Evolutionary conservation across 2,329 filamentous ascomycete species (phyloP).

Genomic region (Chaetomium sp.): DNA sequence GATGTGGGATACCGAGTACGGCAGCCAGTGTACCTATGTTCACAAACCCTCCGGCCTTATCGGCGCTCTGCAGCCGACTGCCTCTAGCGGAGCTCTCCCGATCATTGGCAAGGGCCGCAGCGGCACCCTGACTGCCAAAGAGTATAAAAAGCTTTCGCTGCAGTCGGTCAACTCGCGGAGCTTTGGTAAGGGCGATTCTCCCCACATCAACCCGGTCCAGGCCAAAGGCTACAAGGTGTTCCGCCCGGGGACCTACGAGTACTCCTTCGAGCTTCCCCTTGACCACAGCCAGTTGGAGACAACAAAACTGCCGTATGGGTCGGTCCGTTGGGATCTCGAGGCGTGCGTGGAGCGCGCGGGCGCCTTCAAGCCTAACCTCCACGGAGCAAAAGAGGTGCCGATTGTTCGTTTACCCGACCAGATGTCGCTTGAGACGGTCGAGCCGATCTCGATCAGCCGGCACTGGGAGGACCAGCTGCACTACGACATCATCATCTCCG

Average conservation of each 20-base stretch:
- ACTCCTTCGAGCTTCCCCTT: constrained; percentile 82
- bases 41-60: constrained; percentile 45
- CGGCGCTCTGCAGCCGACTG: constrained; percentile 38
- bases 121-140: constrained; percentile 48
- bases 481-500: constrained; percentile 94
- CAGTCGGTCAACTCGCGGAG: constrained; percentile 82
- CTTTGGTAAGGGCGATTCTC: constrained; percentile 76
- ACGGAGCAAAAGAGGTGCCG: constrained; percentile 78
- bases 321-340: constrained; percentile 85
- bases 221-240: constrained; percentile 84
- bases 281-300: constrained; percentile 89
- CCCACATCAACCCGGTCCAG: constrained; percentile 60
- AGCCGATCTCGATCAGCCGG: constrained; percentile 89
- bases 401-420: constrained; percentile 86
- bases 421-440: constrained; percentile 84
- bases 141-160: constrained; percentile 70
- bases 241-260: constrained; percentile 68
- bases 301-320: constrained; percentile 82
- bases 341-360: constrained; percentile 83
- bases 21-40: constrained; percentile 62
- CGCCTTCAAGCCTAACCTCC: constrained; percentile 84
- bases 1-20: constrained; percentile 60
- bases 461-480: constrained; percentile 95
- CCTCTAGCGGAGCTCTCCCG: constrained; percentile 41
- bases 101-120: constrained; percentile 37